Conservation (phyloP, 2,329 filamentous ascomycete genomes). For the Trichophyton mentagrophytes region DNA sequence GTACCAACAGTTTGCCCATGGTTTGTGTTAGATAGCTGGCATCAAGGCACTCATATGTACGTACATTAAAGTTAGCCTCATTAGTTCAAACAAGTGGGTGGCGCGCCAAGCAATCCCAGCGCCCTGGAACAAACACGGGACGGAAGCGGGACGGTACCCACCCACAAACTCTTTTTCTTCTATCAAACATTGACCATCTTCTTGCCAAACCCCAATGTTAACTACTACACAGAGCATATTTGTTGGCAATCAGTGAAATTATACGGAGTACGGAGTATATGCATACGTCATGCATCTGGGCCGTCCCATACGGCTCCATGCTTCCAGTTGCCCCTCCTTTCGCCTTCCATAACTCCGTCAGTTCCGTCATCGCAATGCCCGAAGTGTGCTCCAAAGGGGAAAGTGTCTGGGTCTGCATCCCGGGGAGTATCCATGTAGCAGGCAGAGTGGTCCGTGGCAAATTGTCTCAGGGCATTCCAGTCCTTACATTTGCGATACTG, state of each 20-base stretch:
- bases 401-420: neutral
- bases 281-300: neutral
- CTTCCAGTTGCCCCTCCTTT: neutral
- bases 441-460: neutral
- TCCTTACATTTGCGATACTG: constrained; percentile 9
- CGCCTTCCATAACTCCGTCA: neutral
- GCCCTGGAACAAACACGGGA: neutral
- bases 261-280: neutral
- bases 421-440: neutral
- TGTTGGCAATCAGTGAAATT: neutral
- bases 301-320: neutral
- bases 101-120: neutral
- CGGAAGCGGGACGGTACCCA: neutral
- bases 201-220: neutral
- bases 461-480: constrained; percentile 7
- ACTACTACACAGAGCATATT: neutral
- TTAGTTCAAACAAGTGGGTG: neutral
- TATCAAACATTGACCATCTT: neutral
- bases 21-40: neutral
- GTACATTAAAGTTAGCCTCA: neutral
- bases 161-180: neutral
- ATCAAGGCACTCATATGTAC: neutral
- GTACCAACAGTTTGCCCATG: neutral
- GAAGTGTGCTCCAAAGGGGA: neutral
- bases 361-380: neutral